phyloP scores from a whole-genome alignment of 139 green algal species.

The Nannochloris sp. region DNA sequence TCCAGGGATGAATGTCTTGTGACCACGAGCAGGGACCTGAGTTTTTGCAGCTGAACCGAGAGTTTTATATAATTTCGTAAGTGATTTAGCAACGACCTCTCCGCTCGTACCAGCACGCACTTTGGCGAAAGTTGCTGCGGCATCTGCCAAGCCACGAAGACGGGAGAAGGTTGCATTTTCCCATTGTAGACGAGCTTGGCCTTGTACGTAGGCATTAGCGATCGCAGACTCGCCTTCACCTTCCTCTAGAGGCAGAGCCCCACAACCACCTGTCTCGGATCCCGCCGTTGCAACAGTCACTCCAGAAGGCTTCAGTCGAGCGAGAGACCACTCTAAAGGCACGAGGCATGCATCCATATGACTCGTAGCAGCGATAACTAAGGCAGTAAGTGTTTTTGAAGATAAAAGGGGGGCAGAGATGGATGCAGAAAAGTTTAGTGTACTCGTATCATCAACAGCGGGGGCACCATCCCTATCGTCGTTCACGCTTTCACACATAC shows the following conservation, averaged over 20 bases:
- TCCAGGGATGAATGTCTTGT: neutral
- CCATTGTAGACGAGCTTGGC: neutral
- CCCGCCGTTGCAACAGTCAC: neutral
- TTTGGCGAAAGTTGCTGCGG: neutral
- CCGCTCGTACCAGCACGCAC: neutral
- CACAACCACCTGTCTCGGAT: too few relatives aligned
- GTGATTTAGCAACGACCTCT: neutral
- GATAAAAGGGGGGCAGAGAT: neutral
- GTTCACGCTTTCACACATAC: conserved; percentile 2
- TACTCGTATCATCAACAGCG: neutral
- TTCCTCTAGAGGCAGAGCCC: too few relatives aligned
- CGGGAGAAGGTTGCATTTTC: neutral
- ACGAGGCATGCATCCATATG: neutral
- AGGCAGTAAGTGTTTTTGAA: neutral
- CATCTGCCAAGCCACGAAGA: neutral
- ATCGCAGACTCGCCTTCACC: neutral
- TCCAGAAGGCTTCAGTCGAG: neutral
- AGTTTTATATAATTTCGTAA: neutral
- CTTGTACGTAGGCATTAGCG: neutral
- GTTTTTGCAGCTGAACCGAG: neutral
- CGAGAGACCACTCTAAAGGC: neutral
- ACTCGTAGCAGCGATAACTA: neutral
- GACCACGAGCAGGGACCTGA: neutral
- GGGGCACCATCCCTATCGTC: neutral
- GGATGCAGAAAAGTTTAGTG: neutral